These are phyloP conservation scores for Colletotrichum sp. DNA, from an alignment of 2,329 filamentous ascomycete species.

Conservation along the genomic window DNA sequence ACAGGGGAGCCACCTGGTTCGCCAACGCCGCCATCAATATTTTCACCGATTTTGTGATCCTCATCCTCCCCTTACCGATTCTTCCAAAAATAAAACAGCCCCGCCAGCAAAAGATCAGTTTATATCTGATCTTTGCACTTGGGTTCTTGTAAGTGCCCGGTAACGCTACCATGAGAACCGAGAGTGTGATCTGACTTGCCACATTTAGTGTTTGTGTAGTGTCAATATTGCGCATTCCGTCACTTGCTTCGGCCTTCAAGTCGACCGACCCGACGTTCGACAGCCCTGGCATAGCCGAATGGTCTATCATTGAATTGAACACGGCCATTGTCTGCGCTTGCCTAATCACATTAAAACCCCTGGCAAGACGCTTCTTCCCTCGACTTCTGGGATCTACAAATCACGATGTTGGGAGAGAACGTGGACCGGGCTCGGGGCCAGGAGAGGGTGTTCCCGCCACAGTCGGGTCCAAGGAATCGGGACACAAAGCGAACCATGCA, in stretches of 20 bases:
- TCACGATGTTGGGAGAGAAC: not conserved
- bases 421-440: not conserved
- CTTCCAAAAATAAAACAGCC: constrained; percentile 24
- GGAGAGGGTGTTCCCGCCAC: not conserved
- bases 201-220: constrained; percentile 26
- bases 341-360: constrained; percentile 29
- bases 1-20: constrained; percentile 2
- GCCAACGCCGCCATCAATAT: constrained; percentile 27
- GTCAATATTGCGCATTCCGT: constrained; percentile 27
- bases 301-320: constrained; percentile 31
- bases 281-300: constrained; percentile 24
- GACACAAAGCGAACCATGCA: not conserved
- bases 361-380: constrained; percentile 32
- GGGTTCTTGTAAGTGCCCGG: constrained; percentile 25
- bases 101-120: constrained; percentile 25
- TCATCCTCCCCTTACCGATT: constrained; percentile 29
- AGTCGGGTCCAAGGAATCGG: not conserved
- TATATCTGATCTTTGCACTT: constrained; percentile 29
- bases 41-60: constrained; percentile 28
- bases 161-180: no score
- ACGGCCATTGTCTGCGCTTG: constrained; percentile 31
- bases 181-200: not conserved
- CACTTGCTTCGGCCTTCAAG: constrained; percentile 15
- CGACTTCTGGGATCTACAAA: not conserved
- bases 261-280: constrained; percentile 26